Evolutionary conservation across 2,329 filamentous ascomycete genomes (phyloP).

Genomic region (Neonectria sp.): DNA sequence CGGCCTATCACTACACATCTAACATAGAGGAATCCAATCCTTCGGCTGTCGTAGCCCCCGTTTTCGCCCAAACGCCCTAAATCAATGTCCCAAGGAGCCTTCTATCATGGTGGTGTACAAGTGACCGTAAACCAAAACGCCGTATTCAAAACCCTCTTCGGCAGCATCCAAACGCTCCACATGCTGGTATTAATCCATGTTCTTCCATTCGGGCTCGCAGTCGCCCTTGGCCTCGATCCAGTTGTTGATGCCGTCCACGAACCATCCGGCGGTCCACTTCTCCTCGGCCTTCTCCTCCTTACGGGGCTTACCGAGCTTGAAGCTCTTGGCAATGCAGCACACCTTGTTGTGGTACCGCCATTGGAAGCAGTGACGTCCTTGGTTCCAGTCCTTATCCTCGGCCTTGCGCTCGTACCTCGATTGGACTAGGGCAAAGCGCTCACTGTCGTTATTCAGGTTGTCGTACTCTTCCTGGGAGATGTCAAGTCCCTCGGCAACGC

Average conservation of each 20-base stretch:
- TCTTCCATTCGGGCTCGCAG: constrained; percentile 60
- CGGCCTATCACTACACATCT: neutral
- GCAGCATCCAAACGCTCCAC: constrained; percentile 12
- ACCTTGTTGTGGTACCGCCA: constrained; percentile 61
- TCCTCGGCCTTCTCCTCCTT: constrained; percentile 49
- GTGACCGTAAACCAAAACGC: constrained; percentile 31
- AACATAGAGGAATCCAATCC: constrained; percentile 15
- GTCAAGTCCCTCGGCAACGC: constrained; percentile 57
- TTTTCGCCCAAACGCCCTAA: constrained; percentile 18
- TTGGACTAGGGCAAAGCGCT: constrained; percentile 48
- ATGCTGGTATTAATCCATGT: constrained; percentile 44
- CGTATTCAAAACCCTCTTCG: constrained; percentile 13
- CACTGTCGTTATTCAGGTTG: constrained; percentile 46
- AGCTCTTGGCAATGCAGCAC: constrained; percentile 61
- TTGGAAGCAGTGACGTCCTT: constrained; percentile 61
- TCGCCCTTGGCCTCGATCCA: constrained; percentile 63
- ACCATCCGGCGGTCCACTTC: constrained; percentile 62
- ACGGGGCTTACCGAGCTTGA: constrained; percentile 60
- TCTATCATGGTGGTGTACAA: constrained; percentile 36
- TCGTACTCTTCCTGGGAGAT: constrained; percentile 54
- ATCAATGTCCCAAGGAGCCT: constrained; percentile 29
- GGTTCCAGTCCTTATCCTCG: constrained; percentile 45
- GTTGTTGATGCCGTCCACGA: constrained; percentile 62
- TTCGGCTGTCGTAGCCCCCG: neutral
- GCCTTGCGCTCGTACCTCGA: constrained; percentile 46